Percentiles rank a stretch among this genome's conserved stretches.
Evolutionary conservation across 495 filamentous ascomycete genomes (phyloP).

Genomic region (Neurospora tetraspora): DNA sequence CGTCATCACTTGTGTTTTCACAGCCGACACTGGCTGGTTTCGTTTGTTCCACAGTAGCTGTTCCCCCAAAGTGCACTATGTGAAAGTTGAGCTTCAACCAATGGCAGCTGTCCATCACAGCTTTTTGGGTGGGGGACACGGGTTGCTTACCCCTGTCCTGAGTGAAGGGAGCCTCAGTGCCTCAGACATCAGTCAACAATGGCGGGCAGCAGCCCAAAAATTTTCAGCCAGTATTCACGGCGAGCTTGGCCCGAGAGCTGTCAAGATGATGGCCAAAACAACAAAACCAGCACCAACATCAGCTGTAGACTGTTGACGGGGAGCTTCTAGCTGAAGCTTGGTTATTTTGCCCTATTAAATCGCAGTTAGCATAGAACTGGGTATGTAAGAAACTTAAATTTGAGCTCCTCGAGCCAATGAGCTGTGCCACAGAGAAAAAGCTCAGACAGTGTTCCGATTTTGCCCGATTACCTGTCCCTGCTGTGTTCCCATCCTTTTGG

Average conservation of each 20-base stretch:
- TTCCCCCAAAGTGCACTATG: not conserved
- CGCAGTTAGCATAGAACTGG: not conserved
- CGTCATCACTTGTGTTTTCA: not conserved
- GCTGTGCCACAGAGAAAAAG: not conserved
- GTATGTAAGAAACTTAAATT: not conserved
- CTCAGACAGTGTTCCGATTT: not conserved
- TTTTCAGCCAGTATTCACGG: constrained; percentile 11
- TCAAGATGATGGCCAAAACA: not conserved
- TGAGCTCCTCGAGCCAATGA: not conserved
- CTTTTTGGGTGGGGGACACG: not conserved
- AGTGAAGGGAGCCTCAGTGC: constrained; percentile 20
- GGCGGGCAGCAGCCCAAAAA: constrained; percentile 14
- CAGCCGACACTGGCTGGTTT: not conserved
- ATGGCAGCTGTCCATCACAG: not conserved
- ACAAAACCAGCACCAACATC: not conserved
- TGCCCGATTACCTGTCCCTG: not conserved
- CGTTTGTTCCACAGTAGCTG: not conserved
- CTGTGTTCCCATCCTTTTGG: not conserved
- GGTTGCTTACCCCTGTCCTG: not conserved
- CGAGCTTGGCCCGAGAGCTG: not conserved
- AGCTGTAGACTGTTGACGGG: not conserved
- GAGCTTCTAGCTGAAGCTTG: not conserved
- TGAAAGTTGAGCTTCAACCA: not conserved
- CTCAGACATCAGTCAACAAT: constrained; percentile 19
- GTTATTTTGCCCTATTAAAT: not conserved